These are phyloP conservation scores for Parachaetomium inaequale DNA, from an alignment of 495 filamentous ascomycete genomes.

Conservation along the genomic window DNA sequence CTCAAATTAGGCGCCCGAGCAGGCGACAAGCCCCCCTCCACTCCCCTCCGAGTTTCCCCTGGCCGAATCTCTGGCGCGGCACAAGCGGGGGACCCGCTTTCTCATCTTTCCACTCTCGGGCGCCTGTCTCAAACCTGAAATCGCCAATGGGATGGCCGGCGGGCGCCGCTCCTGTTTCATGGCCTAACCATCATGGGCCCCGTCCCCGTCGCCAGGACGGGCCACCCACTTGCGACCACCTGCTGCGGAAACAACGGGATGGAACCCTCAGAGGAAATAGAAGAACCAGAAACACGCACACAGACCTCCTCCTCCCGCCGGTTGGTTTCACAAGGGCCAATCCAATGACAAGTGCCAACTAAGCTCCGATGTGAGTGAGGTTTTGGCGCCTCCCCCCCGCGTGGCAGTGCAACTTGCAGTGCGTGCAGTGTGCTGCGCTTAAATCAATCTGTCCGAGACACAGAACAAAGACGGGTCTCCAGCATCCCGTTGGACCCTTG, in stretches of 20 bases:
- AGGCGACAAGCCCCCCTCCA: neutral
- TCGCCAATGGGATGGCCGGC: constrained; percentile 8
- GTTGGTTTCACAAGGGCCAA: neutral
- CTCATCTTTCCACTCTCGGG: neutral
- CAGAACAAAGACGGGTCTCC: neutral
- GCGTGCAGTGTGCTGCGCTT: neutral
- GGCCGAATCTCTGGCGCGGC: constrained; percentile 4
- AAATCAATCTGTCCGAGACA: neutral
- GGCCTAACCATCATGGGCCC: neutral
- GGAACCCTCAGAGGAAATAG: neutral
- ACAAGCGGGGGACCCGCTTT: constrained; percentile 12
- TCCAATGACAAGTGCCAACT: neutral
- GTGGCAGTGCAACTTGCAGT: neutral
- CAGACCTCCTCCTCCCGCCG: neutral
- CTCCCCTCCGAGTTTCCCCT: neutral
- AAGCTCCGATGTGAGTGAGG: neutral
- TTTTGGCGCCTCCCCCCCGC: neutral
- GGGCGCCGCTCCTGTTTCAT: constrained; percentile 8
- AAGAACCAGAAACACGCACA: neutral
- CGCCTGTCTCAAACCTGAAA: constrained; percentile 12
- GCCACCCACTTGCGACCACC: neutral
- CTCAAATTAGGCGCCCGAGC: constrained; percentile 9
- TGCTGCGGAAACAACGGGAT: neutral
- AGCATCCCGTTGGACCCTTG: neutral
- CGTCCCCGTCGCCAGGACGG: neutral